A percentile compares a stretch with the other conserved stretches of the same genome.
Conservation (phyloP, 106 monocot genomes). For the Amphibolis antarctica region DNA sequence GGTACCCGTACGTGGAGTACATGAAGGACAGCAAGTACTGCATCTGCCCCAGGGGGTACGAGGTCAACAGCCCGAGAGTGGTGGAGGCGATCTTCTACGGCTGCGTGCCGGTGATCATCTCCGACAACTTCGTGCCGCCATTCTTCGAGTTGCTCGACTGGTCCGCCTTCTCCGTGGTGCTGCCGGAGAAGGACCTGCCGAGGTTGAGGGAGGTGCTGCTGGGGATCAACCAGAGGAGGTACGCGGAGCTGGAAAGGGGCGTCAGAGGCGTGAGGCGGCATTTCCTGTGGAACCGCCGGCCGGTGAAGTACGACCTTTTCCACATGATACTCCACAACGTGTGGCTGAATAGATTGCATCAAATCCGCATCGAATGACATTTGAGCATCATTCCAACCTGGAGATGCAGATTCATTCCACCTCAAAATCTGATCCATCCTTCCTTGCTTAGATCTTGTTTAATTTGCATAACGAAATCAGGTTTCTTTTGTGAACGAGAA, state of each 20-base stretch:
- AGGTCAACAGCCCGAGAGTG: conserved; percentile 56
- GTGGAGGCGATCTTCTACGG: conserved; percentile 58
- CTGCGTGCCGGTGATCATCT: conserved; percentile 49
- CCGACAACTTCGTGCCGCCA: conserved; percentile 55
- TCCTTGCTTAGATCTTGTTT: too few species aligned
- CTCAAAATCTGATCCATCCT: too few species aligned
- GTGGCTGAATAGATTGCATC: conserved; percentile 11
- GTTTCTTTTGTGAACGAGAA: too few species aligned
- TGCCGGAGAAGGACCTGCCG: conserved; percentile 40
- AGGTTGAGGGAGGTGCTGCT: conserved; percentile 44
- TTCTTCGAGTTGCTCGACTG: conserved; percentile 63
- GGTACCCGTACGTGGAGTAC: conserved; percentile 19
- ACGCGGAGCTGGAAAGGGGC: conserved; percentile 30
- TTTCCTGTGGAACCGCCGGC: conserved; percentile 15
- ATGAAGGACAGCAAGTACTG: conserved; percentile 71
- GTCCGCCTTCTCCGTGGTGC: conserved; percentile 45
- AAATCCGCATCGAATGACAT: background rate
- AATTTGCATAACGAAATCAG: too few species aligned
- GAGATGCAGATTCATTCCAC: too few species aligned
- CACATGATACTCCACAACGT: conserved; percentile 20
- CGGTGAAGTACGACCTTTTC: conserved; percentile 18
- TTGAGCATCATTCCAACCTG: too few species aligned
- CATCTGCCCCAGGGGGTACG: conserved; percentile 54
- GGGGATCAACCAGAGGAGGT: conserved; percentile 38
- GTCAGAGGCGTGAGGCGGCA: conserved; percentile 20